Conservation (phyloP, 305 asterid species). For the Petunia hybrid region DNA sequence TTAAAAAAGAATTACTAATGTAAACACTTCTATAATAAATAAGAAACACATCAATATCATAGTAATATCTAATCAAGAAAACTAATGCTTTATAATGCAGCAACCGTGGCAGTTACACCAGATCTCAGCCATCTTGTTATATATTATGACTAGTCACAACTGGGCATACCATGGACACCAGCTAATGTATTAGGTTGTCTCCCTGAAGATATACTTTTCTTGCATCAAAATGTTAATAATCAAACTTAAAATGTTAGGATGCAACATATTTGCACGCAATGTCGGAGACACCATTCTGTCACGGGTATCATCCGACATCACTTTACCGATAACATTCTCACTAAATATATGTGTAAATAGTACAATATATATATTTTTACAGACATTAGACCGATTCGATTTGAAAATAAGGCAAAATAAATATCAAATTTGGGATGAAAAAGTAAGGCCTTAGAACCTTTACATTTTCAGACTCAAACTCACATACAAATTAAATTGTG, state of each 20-base stretch:
- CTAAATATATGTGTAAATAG: neutral
- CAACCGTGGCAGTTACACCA: conserved; percentile 19
- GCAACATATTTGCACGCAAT: neutral
- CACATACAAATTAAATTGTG: neutral
- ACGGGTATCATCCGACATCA: neutral
- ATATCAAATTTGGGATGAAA: neutral
- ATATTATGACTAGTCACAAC: neutral
- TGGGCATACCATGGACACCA: neutral
- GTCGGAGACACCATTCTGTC: neutral
- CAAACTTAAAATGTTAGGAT: neutral
- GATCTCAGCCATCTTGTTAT: neutral
- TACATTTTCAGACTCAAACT: neutral
- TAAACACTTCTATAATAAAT: neutral
- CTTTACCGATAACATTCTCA: neutral
- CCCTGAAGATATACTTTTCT: neutral
- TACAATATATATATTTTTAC: too few relatives aligned
- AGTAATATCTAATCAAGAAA: neutral
- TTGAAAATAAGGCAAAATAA: neutral
- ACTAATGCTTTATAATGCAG: conserved; percentile 11
- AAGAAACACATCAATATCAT: neutral
- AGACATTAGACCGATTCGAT: too few relatives aligned
- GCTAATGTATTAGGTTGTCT: neutral
- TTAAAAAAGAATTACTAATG: neutral
- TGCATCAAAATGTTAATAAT: neutral
- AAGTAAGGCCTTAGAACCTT: neutral